phyloP scores from a whole-genome alignment of 2,329 filamentous ascomycete species.

The Leptographium wingfieldii region DNA sequence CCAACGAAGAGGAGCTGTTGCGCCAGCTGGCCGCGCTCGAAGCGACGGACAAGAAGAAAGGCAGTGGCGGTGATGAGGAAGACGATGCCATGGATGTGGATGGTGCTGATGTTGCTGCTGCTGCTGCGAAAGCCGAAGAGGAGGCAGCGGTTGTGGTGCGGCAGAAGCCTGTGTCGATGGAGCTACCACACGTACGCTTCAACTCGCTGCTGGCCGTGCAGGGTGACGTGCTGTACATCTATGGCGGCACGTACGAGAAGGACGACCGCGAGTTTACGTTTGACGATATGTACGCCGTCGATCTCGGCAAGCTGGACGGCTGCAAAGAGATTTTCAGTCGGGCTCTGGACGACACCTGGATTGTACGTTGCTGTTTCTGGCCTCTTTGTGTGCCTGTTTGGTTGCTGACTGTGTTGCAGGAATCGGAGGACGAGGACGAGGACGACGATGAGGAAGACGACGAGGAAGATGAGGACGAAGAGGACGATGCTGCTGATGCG shows the following conservation, averaged over 20 bases:
- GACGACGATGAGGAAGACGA: constrained; percentile 49
- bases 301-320: constrained; percentile 89
- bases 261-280: constrained; percentile 92
- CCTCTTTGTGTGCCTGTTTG: constrained; percentile 22
- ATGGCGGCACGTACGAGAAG: constrained; percentile 90
- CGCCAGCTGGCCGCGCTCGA: constrained; percentile 78
- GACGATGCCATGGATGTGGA: constrained; percentile 23
- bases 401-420: constrained; percentile 22
- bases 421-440: constrained; percentile 46
- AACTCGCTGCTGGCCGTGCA: constrained; percentile 86
- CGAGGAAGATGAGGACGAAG: constrained; percentile 41
- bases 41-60: constrained; percentile 23
- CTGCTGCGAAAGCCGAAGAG: constrained; percentile 36
- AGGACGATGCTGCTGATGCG: constrained; percentile 38
- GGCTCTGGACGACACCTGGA: constrained; percentile 69
- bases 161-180: constrained; percentile 56
- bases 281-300: constrained; percentile 85
- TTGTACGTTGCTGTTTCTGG: constrained; percentile 37
- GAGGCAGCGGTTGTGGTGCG: constrained; percentile 46
- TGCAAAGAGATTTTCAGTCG: constrained; percentile 83
- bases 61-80: constrained; percentile 26
- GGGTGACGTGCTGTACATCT: constrained; percentile 85
- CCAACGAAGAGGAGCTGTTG: constrained; percentile 82
- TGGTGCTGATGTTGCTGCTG: constrained; percentile 20
- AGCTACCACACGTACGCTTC: constrained; percentile 82